Conservation (phyloP, 2,329 filamentous ascomycete species). For the Fusarium nematophilum region DNA sequence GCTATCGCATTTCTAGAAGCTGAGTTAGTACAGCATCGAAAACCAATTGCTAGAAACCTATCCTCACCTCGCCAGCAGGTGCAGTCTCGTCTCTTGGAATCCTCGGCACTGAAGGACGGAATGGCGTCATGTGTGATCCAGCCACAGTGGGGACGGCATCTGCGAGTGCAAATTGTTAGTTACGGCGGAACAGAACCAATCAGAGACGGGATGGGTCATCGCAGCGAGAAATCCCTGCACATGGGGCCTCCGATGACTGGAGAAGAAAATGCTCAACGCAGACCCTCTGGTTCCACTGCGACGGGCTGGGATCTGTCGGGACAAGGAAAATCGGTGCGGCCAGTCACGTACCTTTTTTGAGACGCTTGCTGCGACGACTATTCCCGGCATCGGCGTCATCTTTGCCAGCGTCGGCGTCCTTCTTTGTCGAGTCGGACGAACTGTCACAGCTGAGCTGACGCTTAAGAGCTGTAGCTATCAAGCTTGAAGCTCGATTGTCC, state of each 20-base stretch:
- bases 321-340: constrained; percentile 4
- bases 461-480: constrained; percentile 75
- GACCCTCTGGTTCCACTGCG: constrained; percentile 26
- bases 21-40: constrained; percentile 42
- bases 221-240: constrained; percentile 41
- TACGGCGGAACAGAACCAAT: constrained; percentile 31
- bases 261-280: constrained; percentile 35
- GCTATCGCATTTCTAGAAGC: constrained; percentile 77
- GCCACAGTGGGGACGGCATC: constrained; percentile 84
- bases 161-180: constrained; percentile 40
- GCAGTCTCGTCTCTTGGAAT: constrained; percentile 66
- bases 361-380: constrained; percentile 88
- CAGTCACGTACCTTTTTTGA: constrained; percentile 72
- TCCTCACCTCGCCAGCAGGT: constrained; percentile 55
- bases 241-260: constrained; percentile 25
- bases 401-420: constrained; percentile 60
- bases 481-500: constrained; percentile 67
- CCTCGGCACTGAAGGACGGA: constrained; percentile 82
- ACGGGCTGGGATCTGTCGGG: constrained; percentile 17
- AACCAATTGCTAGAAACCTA: background rate
- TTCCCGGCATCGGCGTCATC: constrained; percentile 75
- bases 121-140: constrained; percentile 95
- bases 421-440: constrained; percentile 57
- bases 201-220: constrained; percentile 32
- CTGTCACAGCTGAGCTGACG: constrained; percentile 76